A percentile compares a stretch with the other conserved stretches of the same genome.
These are phyloP conservation scores for Tolypocladium capitatum DNA, from an alignment of 2,329 filamentous ascomycete species.

Conservation along the genomic window DNA sequence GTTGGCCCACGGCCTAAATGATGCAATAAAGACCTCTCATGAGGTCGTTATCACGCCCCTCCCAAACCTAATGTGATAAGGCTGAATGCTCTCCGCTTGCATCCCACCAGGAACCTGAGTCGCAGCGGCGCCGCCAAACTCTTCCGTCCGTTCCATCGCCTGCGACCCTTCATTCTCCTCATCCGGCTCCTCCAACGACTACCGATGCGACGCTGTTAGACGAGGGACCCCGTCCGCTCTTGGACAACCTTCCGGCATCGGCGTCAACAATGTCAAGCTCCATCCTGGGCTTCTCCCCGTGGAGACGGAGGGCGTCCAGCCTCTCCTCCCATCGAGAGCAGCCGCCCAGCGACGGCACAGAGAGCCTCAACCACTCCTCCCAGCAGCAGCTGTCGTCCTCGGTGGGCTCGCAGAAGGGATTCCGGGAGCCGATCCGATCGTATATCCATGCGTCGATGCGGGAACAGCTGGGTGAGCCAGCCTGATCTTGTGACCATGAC, in stretches of 20 bases:
- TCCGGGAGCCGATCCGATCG: constrained; percentile 56
- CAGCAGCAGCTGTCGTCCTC: constrained; percentile 25
- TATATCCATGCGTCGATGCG: constrained; percentile 56
- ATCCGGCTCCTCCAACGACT: neutral
- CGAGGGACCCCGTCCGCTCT: constrained; percentile 1
- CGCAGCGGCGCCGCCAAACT: neutral
- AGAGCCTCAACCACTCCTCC: constrained; percentile 12
- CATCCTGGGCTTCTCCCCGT: constrained; percentile 32
- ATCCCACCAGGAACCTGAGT: neutral
- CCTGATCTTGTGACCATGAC: neutral
- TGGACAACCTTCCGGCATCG: constrained; percentile 2
- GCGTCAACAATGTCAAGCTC: constrained; percentile 31
- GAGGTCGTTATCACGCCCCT: neutral
- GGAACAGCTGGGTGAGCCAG: constrained; percentile 39
- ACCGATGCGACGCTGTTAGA: neutral
- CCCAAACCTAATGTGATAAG: neutral
- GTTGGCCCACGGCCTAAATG: neutral
- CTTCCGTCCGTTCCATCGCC: neutral
- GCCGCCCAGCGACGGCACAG: constrained; percentile 11
- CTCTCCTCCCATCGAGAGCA: constrained; percentile 17
- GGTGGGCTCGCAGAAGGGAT: constrained; percentile 19
- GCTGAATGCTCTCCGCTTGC: neutral
- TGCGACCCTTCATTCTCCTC: neutral
- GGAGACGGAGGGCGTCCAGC: constrained; percentile 30
- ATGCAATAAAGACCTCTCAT: neutral